Conservation (phyloP, 2,329 filamentous ascomycete genomes). For the Diplodia intermedia region DNA sequence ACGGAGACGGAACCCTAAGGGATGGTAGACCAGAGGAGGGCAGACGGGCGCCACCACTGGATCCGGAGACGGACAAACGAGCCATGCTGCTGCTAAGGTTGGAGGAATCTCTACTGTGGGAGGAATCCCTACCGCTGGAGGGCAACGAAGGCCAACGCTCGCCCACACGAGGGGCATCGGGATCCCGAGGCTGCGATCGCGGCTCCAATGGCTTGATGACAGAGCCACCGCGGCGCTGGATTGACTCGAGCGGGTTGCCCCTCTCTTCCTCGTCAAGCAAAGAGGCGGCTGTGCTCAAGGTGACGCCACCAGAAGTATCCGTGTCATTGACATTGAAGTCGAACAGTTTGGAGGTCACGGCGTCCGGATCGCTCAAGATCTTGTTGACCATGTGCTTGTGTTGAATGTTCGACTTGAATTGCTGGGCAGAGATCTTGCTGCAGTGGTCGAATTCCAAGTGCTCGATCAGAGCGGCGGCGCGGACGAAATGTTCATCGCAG, state of each 20-base stretch:
- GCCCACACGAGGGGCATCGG: not conserved
- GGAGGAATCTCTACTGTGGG: not conserved
- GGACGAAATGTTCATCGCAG: slow-evolving; percentile 57
- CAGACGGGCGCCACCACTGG: not conserved
- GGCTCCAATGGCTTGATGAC: slow-evolving; percentile 9
- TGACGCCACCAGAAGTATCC: not conserved
- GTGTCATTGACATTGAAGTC: slow-evolving; percentile 33
- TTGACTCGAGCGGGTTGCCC: not conserved
- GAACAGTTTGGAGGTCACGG: slow-evolving; percentile 9
- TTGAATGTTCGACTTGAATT: slow-evolving; percentile 58
- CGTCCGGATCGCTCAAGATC: slow-evolving; percentile 40
- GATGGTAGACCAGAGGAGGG: not conserved
- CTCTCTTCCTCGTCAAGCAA: slow-evolving; percentile 8
- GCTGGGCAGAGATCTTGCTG: slow-evolving; percentile 47
- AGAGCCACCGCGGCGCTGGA: not conserved
- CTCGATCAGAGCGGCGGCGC: slow-evolving; percentile 57
- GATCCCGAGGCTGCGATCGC: not conserved
- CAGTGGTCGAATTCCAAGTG: slow-evolving; percentile 65
- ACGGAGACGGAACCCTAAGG: not conserved
- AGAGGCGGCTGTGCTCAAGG: not conserved
- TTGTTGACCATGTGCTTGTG: slow-evolving; percentile 58
- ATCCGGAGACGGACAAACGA: not conserved
- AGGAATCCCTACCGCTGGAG: not conserved
- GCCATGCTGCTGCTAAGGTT: not conserved
- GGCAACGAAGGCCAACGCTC: slow-evolving; percentile 19